These are phyloP conservation scores for Straminergon stramineum DNA, from an alignment of 225 moss, liverwort and hornwort species.

Conservation along the genomic window DNA sequence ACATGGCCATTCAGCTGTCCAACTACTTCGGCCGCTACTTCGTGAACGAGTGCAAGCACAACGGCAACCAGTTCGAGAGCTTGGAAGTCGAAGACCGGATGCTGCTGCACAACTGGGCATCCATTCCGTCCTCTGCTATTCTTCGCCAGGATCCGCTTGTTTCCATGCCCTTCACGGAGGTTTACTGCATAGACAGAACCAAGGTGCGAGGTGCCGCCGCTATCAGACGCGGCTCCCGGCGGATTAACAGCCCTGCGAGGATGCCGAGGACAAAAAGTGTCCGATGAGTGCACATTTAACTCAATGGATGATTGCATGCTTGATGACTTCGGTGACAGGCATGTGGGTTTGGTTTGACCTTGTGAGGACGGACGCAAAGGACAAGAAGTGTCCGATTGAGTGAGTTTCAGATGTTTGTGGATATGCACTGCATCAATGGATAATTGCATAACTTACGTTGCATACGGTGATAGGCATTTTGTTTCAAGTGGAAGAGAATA, in stretches of 20 bases:
- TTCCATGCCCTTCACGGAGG: not conserved
- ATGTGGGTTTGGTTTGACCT: not conserved
- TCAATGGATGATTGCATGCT: too few relatives aligned
- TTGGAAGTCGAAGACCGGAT: not conserved
- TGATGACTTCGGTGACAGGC: not conserved
- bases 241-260: not conserved
- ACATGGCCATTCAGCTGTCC: conserved; percentile 42
- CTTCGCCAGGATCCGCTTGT: not conserved
- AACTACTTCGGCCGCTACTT: conserved; percentile 54
- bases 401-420: not conserved
- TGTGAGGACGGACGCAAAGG: not conserved
- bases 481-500: not conserved
- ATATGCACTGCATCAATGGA: not conserved
- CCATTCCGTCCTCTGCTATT: not conserved
- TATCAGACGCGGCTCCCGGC: not conserved
- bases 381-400: not conserved
- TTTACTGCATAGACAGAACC: conserved; percentile 14
- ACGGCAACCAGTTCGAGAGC: conserved; percentile 33
- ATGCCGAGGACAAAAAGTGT: not conserved
- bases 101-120: conserved; percentile 56
- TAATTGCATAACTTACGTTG: too few relatives aligned
- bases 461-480: not conserved
- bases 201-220: not conserved
- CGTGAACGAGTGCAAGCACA: conserved; percentile 56
- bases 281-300: not conserved